Conservation (phyloP, 1,284 basidiomycete species). For the Puccinia hordei region DNA sequence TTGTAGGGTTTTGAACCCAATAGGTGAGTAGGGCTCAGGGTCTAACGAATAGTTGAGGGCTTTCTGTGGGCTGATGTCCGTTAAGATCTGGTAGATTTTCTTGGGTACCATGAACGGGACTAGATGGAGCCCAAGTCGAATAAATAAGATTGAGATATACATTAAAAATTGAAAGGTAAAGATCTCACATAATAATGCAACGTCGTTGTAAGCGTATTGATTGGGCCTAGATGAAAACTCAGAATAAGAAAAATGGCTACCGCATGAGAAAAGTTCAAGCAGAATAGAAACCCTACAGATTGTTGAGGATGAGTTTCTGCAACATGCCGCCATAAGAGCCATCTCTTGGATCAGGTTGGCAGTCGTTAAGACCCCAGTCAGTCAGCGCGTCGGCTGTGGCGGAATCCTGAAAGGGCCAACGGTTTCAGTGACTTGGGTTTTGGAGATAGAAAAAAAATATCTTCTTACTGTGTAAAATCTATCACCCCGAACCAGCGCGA, state of each 20-base stretch:
- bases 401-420: constrained; percentile 29
- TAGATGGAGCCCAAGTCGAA: not conserved
- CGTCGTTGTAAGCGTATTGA: constrained; percentile 46
- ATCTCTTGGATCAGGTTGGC: constrained; percentile 37
- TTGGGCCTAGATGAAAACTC: constrained; percentile 22
- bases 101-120: constrained; percentile 47
- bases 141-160: not conserved
- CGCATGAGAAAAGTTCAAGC: not conserved
- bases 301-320: constrained; percentile 34
- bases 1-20: constrained; percentile 22
- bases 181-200: constrained; percentile 44
- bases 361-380: constrained; percentile 48
- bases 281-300: constrained; percentile 24
- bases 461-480: constrained; percentile 42
- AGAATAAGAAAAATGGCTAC: not conserved
- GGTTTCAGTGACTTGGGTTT: not conserved
- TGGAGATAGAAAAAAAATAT: not conserved
- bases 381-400: constrained; percentile 46
- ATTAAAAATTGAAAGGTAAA: too few relatives aligned
- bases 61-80: constrained; percentile 39
- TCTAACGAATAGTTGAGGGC: constrained; percentile 49
- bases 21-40: not conserved
- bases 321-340: constrained; percentile 49
- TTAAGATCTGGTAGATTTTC: constrained; percentile 23
- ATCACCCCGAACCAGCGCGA: constrained; percentile 46